Base-by-base conservation (phyloP, 148 eudicot genomes). In the Camellia sinensis region DNA sequence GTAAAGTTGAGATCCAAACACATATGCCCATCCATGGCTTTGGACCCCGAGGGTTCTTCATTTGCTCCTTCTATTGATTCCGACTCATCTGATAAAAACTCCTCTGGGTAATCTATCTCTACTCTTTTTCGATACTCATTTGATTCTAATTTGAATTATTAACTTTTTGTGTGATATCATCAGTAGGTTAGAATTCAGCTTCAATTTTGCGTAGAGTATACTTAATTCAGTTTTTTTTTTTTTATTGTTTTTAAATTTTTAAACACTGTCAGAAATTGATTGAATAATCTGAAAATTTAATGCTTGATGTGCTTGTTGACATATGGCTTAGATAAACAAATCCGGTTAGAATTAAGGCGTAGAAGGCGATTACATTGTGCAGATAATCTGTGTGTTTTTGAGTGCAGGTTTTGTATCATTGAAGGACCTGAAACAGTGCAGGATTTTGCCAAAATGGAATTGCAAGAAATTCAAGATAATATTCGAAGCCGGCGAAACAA, bases 391-490 rank as follows among this genome's bases (percentile, higher is more conserved):
- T 44, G 7, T 40, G 46, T 53, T 21, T 78, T 48, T 50, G 62
- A 21, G 54, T 85, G 87, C 92, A 95, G 97, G 74, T 93, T 93
- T 88, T 95, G 98, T 77, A 93, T 95, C 71, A 95, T 95, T 62
- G 98, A 95, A 86, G 98, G 98, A n/a, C 98, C 98, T 59, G 98
- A 95, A 87, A 95, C 97, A 46, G 97, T 89, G 72, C 90, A 90
- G 85, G 94, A 95, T 81, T 95, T 95, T 84, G 96, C 89, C 43
- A 84, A 86, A 77, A 95, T 95, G 98, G 97, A 95, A 77, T 73
- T 93, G 73, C 91, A 76, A 83, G 98, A 95, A 81, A 95, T 95
- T 76, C 92, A 90, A 80, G 96, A 93, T 83, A 95, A 93, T 80
- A 93, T 95, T 61, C 86, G 94, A 57, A 90, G 96, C 78, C 90